Conservation (phyloP, 2,329 filamentous ascomycete species). For the Xenosphaeropsis pyriputrescens region DNA sequence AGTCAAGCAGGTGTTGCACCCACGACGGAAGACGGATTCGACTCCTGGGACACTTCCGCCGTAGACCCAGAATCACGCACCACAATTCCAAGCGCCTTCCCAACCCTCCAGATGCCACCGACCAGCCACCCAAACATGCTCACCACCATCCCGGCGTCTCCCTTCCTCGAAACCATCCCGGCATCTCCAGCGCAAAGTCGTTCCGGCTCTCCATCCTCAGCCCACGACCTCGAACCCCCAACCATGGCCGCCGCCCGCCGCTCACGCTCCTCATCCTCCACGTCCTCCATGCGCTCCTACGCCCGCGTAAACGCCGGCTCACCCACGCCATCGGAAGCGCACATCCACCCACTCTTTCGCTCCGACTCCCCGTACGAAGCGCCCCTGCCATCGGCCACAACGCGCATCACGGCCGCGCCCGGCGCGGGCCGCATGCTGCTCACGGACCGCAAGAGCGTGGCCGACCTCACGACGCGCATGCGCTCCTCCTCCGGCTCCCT, state of each 20-base stretch:
- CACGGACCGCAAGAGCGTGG: no score
- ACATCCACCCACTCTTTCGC: constrained; percentile 68
- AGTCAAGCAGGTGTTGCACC: constrained; percentile 9
- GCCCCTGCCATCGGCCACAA: constrained; percentile 37
- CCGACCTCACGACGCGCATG: no score
- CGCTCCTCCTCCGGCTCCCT: constrained; percentile 27
- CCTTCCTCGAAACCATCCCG: constrained; percentile 52
- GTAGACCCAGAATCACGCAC: constrained; percentile 49
- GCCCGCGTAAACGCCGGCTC: constrained; percentile 13
- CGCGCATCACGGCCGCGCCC: constrained; percentile 58
- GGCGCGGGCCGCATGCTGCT: constrained; percentile 48
- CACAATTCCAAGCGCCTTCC: constrained; percentile 33
- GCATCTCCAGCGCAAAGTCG: constrained; percentile 49
- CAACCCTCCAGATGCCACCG: constrained; percentile 8
- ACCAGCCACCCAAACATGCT: constrained; percentile 19
- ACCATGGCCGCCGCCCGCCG: constrained; percentile 17
- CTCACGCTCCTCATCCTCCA: constrained; percentile 15
- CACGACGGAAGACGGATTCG: constrained; percentile 45
- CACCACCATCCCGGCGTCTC: constrained; percentile 20
- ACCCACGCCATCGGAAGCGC: constrained; percentile 36
- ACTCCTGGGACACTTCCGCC: constrained; percentile 60
- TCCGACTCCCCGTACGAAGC: constrained; percentile 56
- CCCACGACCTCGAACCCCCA: constrained; percentile 40
- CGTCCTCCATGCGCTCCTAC: constrained; percentile 8
- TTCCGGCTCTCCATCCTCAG: constrained; percentile 46